Conservation (phyloP, 2,329 filamentous ascomycete genomes). For the Coniochaeta pulveracea region DNA sequence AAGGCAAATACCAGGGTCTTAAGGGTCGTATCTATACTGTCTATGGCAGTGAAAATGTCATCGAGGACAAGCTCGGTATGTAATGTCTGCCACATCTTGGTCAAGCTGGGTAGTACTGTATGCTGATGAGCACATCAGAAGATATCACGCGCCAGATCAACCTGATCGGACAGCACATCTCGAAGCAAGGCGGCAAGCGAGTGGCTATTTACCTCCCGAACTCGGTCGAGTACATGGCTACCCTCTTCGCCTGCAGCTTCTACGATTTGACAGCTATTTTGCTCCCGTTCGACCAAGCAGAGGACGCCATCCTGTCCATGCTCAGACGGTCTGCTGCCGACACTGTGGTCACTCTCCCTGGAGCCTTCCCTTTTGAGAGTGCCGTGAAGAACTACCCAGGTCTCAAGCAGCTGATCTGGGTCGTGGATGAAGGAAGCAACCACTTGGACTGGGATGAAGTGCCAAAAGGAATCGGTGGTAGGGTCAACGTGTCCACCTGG, state of each 20-base stretch:
- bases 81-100: too few relatives aligned
- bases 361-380: conserved; percentile 70
- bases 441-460: conserved; percentile 95
- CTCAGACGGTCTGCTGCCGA: conserved; percentile 66
- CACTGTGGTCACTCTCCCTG: conserved; percentile 72
- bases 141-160: conserved; percentile 79
- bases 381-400: conserved; percentile 58
- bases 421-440: conserved; percentile 78
- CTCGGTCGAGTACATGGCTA: conserved; percentile 74
- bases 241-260: conserved; percentile 82
- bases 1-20: conserved; percentile 45
- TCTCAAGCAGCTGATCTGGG: conserved; percentile 77
- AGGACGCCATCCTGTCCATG: conserved; percentile 58
- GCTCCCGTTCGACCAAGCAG: conserved; percentile 69
- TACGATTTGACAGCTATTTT: conserved; percentile 78
- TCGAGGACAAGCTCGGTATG: conserved; percentile 58
- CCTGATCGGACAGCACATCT: conserved; percentile 67
- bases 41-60: conserved; percentile 60
- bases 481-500: conserved; percentile 81
- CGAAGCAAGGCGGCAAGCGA: conserved; percentile 59
- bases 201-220: conserved; percentile 90
- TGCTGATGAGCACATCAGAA: conserved; percentile 26
- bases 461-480: conserved; percentile 63
- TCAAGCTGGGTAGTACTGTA: too few relatives aligned
- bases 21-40: conserved; percentile 70